Conservation (phyloP, 2,329 filamentous ascomycete genomes). For the Thielaviopsis musarum region DNA sequence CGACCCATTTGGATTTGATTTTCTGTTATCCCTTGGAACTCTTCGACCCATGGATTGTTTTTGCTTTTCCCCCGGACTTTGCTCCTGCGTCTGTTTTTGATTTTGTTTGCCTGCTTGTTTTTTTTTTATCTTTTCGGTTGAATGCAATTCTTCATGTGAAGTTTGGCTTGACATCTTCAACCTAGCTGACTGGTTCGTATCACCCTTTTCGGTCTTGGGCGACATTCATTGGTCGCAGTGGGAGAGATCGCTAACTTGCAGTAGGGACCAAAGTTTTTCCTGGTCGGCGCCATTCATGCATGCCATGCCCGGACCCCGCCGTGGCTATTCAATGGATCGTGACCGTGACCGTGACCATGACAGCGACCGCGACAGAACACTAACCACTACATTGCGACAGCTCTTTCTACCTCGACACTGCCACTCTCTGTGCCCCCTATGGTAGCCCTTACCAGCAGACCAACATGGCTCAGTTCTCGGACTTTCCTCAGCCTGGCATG, state of each 20-base stretch:
- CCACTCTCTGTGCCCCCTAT: neutral
- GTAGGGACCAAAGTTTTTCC: neutral
- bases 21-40: neutral
- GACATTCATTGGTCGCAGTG: neutral
- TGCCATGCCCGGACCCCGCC: neutral
- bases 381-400: neutral
- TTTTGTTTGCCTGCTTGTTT: neutral
- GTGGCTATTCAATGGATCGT: neutral
- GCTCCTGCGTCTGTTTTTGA: neutral
- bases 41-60: neutral
- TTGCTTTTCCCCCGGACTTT: conserved; percentile 2
- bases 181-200: conserved; percentile 11
- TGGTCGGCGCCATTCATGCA: too few relatives aligned
- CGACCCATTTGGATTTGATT: neutral
- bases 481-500: conserved; percentile 1
- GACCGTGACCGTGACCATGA: neutral
- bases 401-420: neutral
- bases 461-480: conserved; percentile 1
- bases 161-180: neutral
- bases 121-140: neutral
- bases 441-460: neutral
- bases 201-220: neutral
- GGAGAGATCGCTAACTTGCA: neutral
- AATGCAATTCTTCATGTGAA: conserved; percentile 5
- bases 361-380: neutral